These are phyloP conservation scores for Fusarium denticulatum DNA, from an alignment of 2,329 filamentous ascomycete genomes.

Conservation along the genomic window DNA sequence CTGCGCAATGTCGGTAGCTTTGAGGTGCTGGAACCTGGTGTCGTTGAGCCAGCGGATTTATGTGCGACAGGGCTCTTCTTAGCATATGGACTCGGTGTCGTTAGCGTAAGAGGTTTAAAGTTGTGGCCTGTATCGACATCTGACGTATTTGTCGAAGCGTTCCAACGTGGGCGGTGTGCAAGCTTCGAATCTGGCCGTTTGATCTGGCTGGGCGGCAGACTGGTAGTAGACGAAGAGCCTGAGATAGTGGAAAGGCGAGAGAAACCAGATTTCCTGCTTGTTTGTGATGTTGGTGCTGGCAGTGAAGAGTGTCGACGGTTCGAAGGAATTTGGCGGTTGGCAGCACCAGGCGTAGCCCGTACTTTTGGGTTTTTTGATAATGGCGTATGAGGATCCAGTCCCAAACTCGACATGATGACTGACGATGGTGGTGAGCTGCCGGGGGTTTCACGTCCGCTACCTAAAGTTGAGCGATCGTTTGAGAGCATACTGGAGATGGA, in stretches of 20 bases:
- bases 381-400: conserved; percentile 60
- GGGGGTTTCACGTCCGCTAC: conserved; percentile 76
- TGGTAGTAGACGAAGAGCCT: conserved; percentile 60
- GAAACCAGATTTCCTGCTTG: conserved; percentile 53
- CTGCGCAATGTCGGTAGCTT: conserved; percentile 61
- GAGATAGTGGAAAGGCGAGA: conserved; percentile 59
- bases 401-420: conserved; percentile 67
- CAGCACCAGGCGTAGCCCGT: conserved; percentile 60
- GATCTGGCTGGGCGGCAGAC: conserved; percentile 50
- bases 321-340: conserved; percentile 56
- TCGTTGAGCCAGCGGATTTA: conserved; percentile 56
- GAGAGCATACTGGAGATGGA: conserved; percentile 93
- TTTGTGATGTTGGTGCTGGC: conserved; percentile 55
- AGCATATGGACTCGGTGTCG: conserved; percentile 67
- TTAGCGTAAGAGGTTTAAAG: conserved; percentile 70
- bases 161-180: conserved; percentile 77
- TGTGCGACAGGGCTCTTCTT: conserved; percentile 55
- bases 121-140: conserved; percentile 74
- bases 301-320: conserved; percentile 60
- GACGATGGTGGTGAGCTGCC: conserved; percentile 73
- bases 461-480: conserved; percentile 77
- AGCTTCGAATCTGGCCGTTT: conserved; percentile 58
- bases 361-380: conserved; percentile 54
- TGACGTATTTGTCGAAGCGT: conserved; percentile 69
- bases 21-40: conserved; percentile 55